A percentile compares a stretch with the other conserved stretches of the same genome.
Evolutionary conservation across 2,329 filamentous ascomycete species (phyloP).

Genomic region (Claviceps humidiphila): DNA sequence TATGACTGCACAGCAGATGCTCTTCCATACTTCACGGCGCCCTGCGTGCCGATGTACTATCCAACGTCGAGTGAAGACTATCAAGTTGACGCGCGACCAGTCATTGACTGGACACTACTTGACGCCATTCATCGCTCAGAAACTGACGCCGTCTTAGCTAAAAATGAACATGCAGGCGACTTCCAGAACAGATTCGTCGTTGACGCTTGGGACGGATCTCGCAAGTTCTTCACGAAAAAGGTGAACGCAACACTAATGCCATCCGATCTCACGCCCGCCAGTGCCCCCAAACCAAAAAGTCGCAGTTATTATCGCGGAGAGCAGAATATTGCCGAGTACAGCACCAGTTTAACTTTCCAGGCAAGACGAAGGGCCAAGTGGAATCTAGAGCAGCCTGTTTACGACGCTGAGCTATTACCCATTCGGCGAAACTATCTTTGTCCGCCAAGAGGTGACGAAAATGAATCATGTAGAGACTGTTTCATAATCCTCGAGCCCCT

Average conservation of each 20-base stretch:
- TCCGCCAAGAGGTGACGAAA: conserved; percentile 40
- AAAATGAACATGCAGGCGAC: not conserved
- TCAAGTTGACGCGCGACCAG: not conserved
- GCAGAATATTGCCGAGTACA: conserved; percentile 69
- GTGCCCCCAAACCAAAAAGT: conserved; percentile 34
- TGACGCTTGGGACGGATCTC: conserved; percentile 49
- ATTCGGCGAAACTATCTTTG: conserved; percentile 78
- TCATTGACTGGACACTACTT: conserved; percentile 51
- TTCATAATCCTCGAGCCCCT: conserved; percentile 69
- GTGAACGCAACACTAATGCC: conserved; percentile 47
- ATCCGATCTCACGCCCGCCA: conserved; percentile 49
- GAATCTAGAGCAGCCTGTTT: conserved; percentile 63
- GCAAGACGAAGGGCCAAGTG: conserved; percentile 37
- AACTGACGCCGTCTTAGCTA: conserved; percentile 8
- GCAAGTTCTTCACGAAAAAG: conserved; percentile 43
- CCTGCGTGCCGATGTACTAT: conserved; percentile 19
- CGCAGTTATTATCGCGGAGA: conserved; percentile 25
- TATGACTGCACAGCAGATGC: conserved; percentile 51
- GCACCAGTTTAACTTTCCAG: conserved; percentile 59
- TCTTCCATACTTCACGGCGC: conserved; percentile 76
- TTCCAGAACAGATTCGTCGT: conserved; percentile 40
- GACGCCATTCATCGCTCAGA: conserved; percentile 18
- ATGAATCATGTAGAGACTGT: conserved; percentile 32
- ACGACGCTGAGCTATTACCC: conserved; percentile 60
- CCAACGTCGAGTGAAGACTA: not conserved